Conservation (phyloP, 2,329 filamentous ascomycete species). For the Colletotrichum lini region DNA sequence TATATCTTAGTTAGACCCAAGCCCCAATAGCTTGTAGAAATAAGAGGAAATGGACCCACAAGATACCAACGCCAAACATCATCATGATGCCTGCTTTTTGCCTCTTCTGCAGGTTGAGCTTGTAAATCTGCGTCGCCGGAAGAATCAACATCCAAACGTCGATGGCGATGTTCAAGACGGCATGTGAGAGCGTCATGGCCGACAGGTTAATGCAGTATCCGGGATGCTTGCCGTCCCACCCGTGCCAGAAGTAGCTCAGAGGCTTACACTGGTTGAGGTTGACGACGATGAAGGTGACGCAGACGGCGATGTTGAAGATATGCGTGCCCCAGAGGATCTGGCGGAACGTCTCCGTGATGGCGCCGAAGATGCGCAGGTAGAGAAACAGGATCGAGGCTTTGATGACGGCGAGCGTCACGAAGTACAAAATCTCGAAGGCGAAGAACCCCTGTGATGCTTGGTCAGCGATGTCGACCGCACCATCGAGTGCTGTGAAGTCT, state of each 20-base stretch:
- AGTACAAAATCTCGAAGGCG: conserved; percentile 34
- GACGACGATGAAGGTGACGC: conserved; percentile 51
- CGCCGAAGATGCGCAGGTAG: conserved; percentile 56
- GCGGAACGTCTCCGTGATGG: conserved; percentile 44
- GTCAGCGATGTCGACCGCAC: not conserved
- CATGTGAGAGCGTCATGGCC: conserved; percentile 30
- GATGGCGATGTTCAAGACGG: conserved; percentile 23
- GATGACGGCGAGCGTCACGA: conserved; percentile 54
- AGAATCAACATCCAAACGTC: conserved; percentile 36
- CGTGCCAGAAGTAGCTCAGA: conserved; percentile 35
- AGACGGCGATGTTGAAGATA: conserved; percentile 28
- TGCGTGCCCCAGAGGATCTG: conserved; percentile 44
- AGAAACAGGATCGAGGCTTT: conserved; percentile 55
- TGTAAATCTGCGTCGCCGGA: conserved; percentile 32
- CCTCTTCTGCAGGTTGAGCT: conserved; percentile 34
- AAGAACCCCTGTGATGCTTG: conserved; percentile 17
- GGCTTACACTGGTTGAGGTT: conserved; percentile 49
- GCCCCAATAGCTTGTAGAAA: not conserved
- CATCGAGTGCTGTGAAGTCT: not conserved
- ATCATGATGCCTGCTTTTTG: conserved; percentile 37
- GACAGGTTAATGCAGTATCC: conserved; percentile 31
- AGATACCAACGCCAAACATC: conserved; percentile 34
- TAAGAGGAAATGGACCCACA: not conserved
- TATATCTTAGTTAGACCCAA: not conserved
- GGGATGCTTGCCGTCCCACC: conserved; percentile 26